Base-by-base conservation (phyloP, 495 filamentous ascomycete species). In the Pyrenula aspistea region DNA sequence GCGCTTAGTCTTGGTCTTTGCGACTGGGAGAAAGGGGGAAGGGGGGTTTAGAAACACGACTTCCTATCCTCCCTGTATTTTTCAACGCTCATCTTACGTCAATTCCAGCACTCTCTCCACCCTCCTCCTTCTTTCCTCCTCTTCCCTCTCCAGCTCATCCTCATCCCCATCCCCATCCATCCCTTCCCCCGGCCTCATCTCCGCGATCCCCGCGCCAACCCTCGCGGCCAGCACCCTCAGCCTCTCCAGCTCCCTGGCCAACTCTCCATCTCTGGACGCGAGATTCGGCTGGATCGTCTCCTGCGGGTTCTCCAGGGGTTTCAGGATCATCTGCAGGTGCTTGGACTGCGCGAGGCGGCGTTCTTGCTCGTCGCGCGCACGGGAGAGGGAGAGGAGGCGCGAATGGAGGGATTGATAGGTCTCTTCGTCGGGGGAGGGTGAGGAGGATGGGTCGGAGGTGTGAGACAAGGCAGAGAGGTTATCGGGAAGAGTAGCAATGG, bases 191-290 rank as follows among this genome's bases (percentile, higher is more conserved):
- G 51, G 66, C 63, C 64, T 67, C 53, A 68, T 66, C 53, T 73
- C 67, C 61, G 62, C 61, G 48, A 89, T 72, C 54, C 85, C 73
- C 2, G 76, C 86, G 2, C 81, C 79, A 23, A 92, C 84, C 50
- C 87, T 77, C 20, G 83, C 82, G 49, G 87, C 81, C 57, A 95
- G 71, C 66, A 89, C 79, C 42, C 84, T 78, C 83, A 89, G 91
- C 60, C 78, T 83, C 63, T 86, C 81, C 59, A 95, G 63, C 68
- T 94, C 89, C 48, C 75, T 71, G 59, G 82, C 80, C 22, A 95
- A 65, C 60, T 85, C 82, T n/a, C 84, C 85, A 67, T 89, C 84
- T 49, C 80, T 78, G 12, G 81, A 86, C 10, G 89, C 77, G 19
- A 95, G 71, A 68, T 92, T 94, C 22, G 84, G 83, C 62, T 95